Evolutionary conservation across 139 green algal species (phyloP), one percentile per base, ranked within the genome.

Genomic region (Auxenochlorella pyrenoidosa): DNA sequence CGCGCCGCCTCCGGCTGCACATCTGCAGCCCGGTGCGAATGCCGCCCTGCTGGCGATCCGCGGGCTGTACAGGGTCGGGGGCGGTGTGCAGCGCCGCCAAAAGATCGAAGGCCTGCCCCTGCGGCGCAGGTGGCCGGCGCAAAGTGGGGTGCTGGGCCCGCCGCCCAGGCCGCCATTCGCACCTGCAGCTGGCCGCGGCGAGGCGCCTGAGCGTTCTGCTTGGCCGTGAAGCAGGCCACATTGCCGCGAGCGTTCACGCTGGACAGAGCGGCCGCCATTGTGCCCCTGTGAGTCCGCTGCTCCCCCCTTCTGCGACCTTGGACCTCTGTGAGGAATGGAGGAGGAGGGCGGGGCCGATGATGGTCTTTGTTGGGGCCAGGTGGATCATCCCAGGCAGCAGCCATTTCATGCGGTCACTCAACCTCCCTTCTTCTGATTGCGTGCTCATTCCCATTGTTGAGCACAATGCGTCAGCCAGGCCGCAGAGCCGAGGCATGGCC

Each of bases 171-270:
- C 16, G 54, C 15, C 54, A n/a, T 38, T 6, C 58, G 59, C 79
- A 75, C 80, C 80, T 85, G 80, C 63, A 85, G 80, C 60, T 85
- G 59, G 59, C 38, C 63, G 34, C 80, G 59, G 21, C 30, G 22
- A 30, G 40, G 34, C 22, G 40, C 40, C 34, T 70, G 34, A n/a
- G 60, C 47, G 32, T 28, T 26, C 54, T 72, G 51, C 16, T 21
- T 22, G 26, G 79, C 22, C 24, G 60, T 30, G 79, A 84, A 84
- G 38, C 32, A 30, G 26, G 24, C 36, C 4, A 54, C 79, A 72
- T 75, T 72, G 79, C 22, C 34, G 75, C 36, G 47, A 13, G 54
- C 54, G 30, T 43, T 44, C 70, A 47, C 36, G 70, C 34, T 47
- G 70, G 8, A 60, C 43, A 66, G 75, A 54, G 36, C 13, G 19